phyloP scores from a whole-genome alignment of 2,329 filamentous ascomycete genomes.

The Coniochaeta sp. region DNA sequence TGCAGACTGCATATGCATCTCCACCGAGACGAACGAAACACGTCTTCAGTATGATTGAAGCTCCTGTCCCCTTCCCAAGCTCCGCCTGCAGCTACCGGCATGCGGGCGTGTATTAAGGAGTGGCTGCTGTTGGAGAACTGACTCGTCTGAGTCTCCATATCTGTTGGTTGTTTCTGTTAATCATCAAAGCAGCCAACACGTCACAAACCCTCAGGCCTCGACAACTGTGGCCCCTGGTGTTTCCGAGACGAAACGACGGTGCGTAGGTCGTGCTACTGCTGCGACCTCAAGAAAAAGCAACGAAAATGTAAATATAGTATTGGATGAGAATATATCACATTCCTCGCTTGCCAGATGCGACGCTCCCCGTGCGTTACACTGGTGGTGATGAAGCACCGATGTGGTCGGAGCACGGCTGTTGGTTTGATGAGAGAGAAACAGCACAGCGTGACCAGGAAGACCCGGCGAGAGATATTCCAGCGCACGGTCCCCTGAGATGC shows the following conservation, averaged over 20 bases:
- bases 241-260: not conserved
- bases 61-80: too few species aligned
- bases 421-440: not conserved
- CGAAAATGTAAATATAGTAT: not conserved
- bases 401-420: not conserved
- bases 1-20: not conserved
- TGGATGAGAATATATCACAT: not conserved
- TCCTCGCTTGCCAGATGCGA: not conserved
- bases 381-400: not conserved
- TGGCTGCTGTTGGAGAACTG: not conserved
- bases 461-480: not conserved
- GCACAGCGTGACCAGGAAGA: not conserved
- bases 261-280: not conserved
- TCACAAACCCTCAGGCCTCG: not conserved
- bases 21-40: not conserved
- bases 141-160: not conserved
- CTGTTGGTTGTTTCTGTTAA: not conserved
- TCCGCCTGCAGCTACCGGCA: not conserved
- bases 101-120: not conserved
- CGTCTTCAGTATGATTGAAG: too few species aligned
- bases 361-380: conserved; percentile 1
- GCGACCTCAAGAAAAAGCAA: not conserved
- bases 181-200: not conserved
- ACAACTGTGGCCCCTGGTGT: not conserved
- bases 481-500: not conserved